phyloP scores from a whole-genome alignment of 2,329 filamentous ascomycete species.

The Diaporthe nobilis region DNA sequence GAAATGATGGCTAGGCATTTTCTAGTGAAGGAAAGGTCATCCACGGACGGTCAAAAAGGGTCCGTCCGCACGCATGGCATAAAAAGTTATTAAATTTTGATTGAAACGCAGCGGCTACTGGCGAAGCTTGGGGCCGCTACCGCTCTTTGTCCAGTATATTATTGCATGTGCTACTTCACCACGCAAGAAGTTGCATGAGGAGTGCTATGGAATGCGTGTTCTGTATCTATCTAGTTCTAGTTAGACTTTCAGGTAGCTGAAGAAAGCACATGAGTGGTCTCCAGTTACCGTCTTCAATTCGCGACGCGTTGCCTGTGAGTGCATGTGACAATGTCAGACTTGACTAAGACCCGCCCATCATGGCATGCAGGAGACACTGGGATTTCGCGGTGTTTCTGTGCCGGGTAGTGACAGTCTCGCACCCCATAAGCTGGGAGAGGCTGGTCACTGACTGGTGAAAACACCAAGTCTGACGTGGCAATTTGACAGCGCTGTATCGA shows the following conservation, averaged over 20 bases:
- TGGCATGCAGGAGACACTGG: background rate
- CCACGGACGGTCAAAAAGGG: background rate
- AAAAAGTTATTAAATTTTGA: constrained; percentile 37
- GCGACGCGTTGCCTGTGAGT: background rate
- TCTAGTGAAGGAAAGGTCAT: background rate
- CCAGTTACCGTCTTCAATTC: background rate
- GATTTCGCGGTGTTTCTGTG: background rate
- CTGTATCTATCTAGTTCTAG: background rate
- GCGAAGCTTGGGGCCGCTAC: background rate
- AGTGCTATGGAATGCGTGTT: background rate
- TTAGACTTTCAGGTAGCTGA: background rate
- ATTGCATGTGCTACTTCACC: background rate
- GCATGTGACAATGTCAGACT: background rate
- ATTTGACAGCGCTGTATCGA: background rate
- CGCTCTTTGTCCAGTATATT: constrained; percentile 21
- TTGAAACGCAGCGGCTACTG: constrained; percentile 7
- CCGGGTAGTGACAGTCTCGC: background rate
- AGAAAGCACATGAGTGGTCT: background rate
- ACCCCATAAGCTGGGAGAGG: background rate
- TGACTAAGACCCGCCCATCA: background rate
- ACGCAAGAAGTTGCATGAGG: background rate
- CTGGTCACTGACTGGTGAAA: background rate
- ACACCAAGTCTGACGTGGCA: background rate
- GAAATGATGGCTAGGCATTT: constrained; percentile 18
- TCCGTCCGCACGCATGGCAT: constrained; percentile 18